Base-by-base conservation (phyloP, 1,284 basidiomycete species). In the Irpex sp. region DNA sequence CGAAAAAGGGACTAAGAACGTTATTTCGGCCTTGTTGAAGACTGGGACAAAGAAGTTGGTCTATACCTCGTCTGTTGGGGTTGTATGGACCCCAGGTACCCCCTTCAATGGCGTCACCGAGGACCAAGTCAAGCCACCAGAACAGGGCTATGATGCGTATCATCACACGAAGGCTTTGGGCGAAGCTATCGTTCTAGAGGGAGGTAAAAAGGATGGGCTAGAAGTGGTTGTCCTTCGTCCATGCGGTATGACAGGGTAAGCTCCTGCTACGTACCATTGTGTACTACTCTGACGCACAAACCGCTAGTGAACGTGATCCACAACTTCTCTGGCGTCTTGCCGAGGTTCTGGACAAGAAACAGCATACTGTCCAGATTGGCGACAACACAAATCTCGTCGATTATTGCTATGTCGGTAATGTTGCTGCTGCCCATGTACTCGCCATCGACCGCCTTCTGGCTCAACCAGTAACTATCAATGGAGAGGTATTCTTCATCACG, bases 381-480 rank as follows among this genome's bases (percentile, higher is more conserved):
- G 82, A 90, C 76, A 98, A 98, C 79, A 85, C 83, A 64, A 99
- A 99, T 75, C 79, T 98, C 11, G 96, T 95, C 69, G 97, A 99
- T 78, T 97, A 93, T 88, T 97, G 96, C 1, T 98, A 97, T 71
- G 94, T 98, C 65, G 93, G 89, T 66, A 99, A 99, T 75, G 90
- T 97, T 64, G 95, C 95, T 0, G 87, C 93, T 70, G 97, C 96
- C 2, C 97, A 99, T 74, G 78, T 99, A 9, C 87, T 98, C 56
- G 97, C 97, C 1, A 91, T 93, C 8, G 96, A 98, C 79, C 66
- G 74, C 89, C 47, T 80, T 79, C 5, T 85, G 77, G 9, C 84
- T 6, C 17, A 47, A 19, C 15, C 83, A 50, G 76, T 79, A 57
- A 70, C 73, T 1, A 92, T 97, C 43, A 95, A 94, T 2, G 97